Evolutionary conservation across 352 stramenopile genomes (phyloP).

Genomic region (Phytophthora nicotianae): DNA sequence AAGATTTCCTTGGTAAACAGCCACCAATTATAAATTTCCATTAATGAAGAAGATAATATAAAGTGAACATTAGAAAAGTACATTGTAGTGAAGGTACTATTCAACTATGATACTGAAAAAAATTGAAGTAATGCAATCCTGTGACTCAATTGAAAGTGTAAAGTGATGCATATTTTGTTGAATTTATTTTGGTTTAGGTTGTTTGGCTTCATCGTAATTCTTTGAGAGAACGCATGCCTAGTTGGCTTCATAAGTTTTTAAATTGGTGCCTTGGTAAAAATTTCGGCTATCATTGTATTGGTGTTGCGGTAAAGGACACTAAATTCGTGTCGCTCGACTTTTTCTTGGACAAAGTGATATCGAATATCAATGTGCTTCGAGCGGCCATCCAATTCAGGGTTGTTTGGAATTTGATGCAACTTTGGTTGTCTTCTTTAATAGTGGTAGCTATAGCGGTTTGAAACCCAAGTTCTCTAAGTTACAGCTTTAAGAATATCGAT

Average conservation of each 20-base stretch:
- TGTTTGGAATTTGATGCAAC: constrained; percentile 1
- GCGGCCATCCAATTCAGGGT: background rate
- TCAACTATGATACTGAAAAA: no score
- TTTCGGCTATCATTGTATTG: background rate
- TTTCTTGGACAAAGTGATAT: no score
- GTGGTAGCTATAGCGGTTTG: no score
- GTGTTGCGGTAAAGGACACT: background rate
- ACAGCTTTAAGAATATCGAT: no score
- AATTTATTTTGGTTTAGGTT: background rate
- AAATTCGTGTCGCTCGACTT: background rate
- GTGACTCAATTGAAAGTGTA: background rate
- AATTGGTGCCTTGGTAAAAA: background rate
- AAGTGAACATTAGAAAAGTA: no score
- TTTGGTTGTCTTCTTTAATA: background rate
- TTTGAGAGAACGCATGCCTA: background rate
- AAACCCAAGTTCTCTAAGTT: no score
- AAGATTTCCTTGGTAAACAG: no score
- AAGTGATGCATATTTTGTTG: background rate
- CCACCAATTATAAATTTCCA: background rate
- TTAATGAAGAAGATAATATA: no score
- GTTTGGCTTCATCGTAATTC: background rate
- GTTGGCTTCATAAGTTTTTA: no score
- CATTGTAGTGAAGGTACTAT: no score
- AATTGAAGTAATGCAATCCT: no score
- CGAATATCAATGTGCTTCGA: no score